Conservation (phyloP, 441 rosid species). For the Erodium texanum region DNA sequence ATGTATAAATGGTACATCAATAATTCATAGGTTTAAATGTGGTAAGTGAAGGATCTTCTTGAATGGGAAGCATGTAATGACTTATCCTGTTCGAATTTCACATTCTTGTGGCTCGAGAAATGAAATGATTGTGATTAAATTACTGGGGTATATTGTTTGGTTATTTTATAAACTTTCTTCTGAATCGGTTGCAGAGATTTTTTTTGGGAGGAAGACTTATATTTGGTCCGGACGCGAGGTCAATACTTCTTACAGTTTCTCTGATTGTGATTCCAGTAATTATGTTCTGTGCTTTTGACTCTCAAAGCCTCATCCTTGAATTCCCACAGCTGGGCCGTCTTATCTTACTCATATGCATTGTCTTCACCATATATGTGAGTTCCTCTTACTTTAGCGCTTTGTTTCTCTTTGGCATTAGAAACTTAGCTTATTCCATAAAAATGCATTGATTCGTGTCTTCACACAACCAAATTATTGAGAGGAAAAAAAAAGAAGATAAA, state of each 20-base stretch:
- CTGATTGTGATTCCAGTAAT: conserved; percentile 33
- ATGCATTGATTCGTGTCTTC: no score
- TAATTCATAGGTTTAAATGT: no score
- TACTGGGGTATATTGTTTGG: neutral
- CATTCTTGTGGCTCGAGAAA: neutral
- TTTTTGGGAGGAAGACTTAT: conserved; percentile 66
- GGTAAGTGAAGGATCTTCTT: no score
- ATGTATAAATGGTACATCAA: neutral
- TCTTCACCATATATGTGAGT: conserved; percentile 58
- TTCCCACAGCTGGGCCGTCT: conserved; percentile 56
- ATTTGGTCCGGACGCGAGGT: conserved; percentile 91
- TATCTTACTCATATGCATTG: conserved; percentile 43
- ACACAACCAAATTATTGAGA: no score
- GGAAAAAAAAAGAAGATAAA: no score
- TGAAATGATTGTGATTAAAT: neutral
- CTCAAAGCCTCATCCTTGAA: conserved; percentile 55
- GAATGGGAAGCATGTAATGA: neutral
- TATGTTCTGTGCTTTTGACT: conserved; percentile 62
- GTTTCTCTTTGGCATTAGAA: no score
- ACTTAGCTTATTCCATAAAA: no score
- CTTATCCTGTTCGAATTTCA: neutral
- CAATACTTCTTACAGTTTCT: conserved; percentile 60
- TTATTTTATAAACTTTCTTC: neutral
- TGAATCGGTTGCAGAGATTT: conserved; percentile 47
- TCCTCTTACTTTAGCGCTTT: conserved; percentile 15